phyloP scores from a whole-genome alignment of 2,329 filamentous ascomycete genomes.

The Penicillium sp. region DNA sequence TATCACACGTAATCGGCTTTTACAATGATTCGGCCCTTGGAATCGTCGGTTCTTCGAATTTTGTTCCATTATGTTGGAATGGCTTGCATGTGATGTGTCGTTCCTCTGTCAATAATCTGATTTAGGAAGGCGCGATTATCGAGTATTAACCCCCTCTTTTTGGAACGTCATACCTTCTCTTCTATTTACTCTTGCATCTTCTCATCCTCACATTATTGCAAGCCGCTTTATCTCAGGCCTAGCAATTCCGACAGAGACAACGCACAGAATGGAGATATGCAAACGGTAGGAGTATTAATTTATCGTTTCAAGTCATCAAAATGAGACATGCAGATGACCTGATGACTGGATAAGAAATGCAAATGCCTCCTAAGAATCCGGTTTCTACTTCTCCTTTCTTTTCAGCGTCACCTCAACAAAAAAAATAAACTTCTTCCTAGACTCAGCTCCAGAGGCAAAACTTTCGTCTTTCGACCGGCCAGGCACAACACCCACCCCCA shows the following conservation, averaged over 20 bases:
- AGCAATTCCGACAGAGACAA: background rate
- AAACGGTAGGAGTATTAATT: background rate
- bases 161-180: too few species aligned
- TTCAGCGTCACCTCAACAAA: conserved; percentile 69
- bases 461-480: conserved; percentile 53
- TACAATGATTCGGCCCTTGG: background rate
- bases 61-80: too few species aligned
- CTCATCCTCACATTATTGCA: too few species aligned
- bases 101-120: too few species aligned
- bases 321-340: background rate
- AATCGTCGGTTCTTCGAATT: background rate
- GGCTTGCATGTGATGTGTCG: too few species aligned
- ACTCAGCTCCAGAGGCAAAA: conserved; percentile 50
- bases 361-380: conserved; percentile 14
- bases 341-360: background rate
- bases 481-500: conserved; percentile 74
- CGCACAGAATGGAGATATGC: background rate
- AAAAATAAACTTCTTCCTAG: conserved; percentile 68
- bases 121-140: too few species aligned
- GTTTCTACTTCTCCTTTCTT: conserved; percentile 47
- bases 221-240: too few species aligned
- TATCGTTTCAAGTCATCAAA: too few species aligned
- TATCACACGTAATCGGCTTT: background rate
- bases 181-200: too few species aligned
- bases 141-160: too few species aligned